A percentile compares a stretch with the other conserved stretches of the same genome.
phyloP scores from a whole-genome alignment of 164 flowering plant genomes.

The Magnolia sinica region DNA sequence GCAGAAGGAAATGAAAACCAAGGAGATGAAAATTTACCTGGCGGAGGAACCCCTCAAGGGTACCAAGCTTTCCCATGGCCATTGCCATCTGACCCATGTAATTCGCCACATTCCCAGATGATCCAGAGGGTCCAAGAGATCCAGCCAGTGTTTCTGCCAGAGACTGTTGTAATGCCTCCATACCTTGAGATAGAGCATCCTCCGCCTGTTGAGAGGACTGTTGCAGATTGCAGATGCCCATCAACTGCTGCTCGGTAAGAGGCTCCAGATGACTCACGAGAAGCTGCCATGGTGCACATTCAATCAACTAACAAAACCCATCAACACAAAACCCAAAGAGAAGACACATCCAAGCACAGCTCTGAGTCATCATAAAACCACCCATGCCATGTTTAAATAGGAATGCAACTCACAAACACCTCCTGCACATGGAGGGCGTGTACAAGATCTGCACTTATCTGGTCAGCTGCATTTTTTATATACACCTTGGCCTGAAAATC shows the following conservation, averaged over 20 bases:
- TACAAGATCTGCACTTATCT: not conserved
- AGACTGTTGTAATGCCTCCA: slow-evolving; percentile 87
- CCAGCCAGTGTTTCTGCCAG: slow-evolving; percentile 77
- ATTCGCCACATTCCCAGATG: slow-evolving; percentile 76
- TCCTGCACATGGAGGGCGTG: not conserved
- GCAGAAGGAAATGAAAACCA: not conserved
- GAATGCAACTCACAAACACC: too few species aligned
- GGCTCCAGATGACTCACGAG: slow-evolving; percentile 77
- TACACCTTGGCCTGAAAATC: not conserved
- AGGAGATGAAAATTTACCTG: slow-evolving; percentile 41
- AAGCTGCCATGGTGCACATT: slow-evolving; percentile 45
- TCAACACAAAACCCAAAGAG: not conserved
- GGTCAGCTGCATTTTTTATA: not conserved
- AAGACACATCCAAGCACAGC: not conserved
- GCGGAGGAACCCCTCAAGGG: slow-evolving; percentile 72
- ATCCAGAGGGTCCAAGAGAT: slow-evolving; percentile 53
- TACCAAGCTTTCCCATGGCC: slow-evolving; percentile 90
- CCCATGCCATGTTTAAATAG: not conserved
- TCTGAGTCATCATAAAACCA: not conserved
- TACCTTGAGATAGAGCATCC: slow-evolving; percentile 88
- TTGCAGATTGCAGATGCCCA: slow-evolving; percentile 67
- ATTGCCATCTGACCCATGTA: slow-evolving; percentile 96
- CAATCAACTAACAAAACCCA: slow-evolving; percentile 1
- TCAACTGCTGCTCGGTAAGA: slow-evolving; percentile 72
- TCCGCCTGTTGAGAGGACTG: slow-evolving; percentile 88